Evolutionary conservation across 345 rosid species (phyloP).

Genomic region (Gynandropsis gynandra): DNA sequence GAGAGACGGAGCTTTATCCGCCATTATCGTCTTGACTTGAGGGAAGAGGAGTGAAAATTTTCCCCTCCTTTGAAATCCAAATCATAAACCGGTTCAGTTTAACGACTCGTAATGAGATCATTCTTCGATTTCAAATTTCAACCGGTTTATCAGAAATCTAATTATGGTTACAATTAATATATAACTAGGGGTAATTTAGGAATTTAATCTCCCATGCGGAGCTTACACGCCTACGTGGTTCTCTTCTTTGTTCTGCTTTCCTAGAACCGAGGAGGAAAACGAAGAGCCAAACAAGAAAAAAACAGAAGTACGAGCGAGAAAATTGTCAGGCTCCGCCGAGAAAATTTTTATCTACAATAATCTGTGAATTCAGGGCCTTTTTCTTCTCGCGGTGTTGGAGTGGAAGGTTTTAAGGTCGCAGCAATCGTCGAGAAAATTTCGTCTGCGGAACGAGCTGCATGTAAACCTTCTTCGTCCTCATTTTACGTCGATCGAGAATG

Average conservation of each 20-base stretch:
- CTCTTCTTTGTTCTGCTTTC: constrained; percentile 17
- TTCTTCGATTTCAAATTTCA: neutral
- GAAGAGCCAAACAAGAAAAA: constrained; percentile 4
- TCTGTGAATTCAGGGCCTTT: neutral
- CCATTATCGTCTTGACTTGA: too few species aligned
- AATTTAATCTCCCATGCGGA: neutral
- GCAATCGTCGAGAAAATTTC: neutral
- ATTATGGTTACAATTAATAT: too few species aligned
- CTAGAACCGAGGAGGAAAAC: constrained; percentile 27
- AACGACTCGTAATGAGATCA: too few species aligned
- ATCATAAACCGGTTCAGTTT: too few species aligned
- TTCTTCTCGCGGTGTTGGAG: neutral
- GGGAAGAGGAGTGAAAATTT: too few species aligned
- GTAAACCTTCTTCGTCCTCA: neutral
- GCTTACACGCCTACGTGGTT: constrained; percentile 24
- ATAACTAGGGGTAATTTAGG: constrained; percentile 16
- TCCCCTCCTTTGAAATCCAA: too few species aligned
- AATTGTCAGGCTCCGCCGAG: constrained; percentile 2
- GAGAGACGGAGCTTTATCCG: too few species aligned
- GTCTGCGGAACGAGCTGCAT: neutral
- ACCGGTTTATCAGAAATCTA: too few species aligned
- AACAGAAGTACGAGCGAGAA: neutral
- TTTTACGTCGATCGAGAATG: constrained; percentile 21
- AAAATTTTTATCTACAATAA: constrained; percentile 6
- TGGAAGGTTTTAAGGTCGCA: constrained; percentile 8